phyloP scores from a whole-genome alignment of 2,329 filamentous ascomycete species.

The Diaporthe sp. region DNA sequence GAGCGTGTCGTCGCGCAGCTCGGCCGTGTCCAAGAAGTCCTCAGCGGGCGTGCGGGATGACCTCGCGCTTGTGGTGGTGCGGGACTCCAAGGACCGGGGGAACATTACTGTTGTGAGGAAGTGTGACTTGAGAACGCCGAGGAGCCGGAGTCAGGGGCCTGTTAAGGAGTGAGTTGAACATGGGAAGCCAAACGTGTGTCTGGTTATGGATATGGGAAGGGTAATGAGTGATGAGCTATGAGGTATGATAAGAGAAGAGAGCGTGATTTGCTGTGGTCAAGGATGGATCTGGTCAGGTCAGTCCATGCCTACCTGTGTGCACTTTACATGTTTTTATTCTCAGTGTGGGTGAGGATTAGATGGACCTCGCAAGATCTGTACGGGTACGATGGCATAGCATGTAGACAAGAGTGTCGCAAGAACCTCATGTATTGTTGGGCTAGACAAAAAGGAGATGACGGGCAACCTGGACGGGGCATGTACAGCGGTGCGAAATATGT shows the following conservation, averaged over 20 bases:
- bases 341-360: conserved; percentile 3
- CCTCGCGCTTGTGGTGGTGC: conserved; percentile 40
- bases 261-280: background rate
- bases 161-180: conserved; percentile 33
- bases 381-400: conserved; percentile 21
- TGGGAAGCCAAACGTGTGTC: background rate
- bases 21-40: conserved; percentile 28
- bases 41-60: conserved; percentile 31
- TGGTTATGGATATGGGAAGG: background rate
- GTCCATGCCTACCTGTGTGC: conserved; percentile 26
- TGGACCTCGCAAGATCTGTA: conserved; percentile 33
- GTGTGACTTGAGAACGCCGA: conserved; percentile 36
- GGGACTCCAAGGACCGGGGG: conserved; percentile 37
- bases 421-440: conserved; percentile 29
- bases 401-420: conserved; percentile 38
- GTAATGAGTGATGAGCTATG: conserved; percentile 25
- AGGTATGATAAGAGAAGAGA: background rate
- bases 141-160: conserved; percentile 38
- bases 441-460: background rate
- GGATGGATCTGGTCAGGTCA: conserved; percentile 22
- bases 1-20: conserved; percentile 39
- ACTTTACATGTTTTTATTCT: background rate
- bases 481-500: background rate
- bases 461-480: conserved; percentile 1
- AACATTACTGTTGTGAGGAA: conserved; percentile 39